A percentile compares a stretch with the other conserved stretches of the same genome.
Conservation (phyloP, 169 alveolate species). For the Plasmodium vivax region DNA sequence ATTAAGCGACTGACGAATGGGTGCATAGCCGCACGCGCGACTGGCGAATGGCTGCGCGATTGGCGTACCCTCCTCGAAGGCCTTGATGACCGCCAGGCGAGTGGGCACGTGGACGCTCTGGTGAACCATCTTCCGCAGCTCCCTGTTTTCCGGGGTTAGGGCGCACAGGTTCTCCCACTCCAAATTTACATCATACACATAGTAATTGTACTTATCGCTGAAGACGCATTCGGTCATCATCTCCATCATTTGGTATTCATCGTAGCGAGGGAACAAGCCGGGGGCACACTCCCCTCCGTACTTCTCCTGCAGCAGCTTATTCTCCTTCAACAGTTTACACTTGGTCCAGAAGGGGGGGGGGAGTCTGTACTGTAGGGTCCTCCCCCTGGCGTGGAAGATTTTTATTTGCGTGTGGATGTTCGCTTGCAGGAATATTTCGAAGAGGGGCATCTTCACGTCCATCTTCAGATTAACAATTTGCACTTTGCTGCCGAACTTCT, state of each 20-base stretch:
- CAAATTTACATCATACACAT: conserved; percentile 76
- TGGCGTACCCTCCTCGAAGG: conserved; percentile 75
- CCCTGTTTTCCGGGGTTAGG: conserved; percentile 79
- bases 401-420: conserved; percentile 72
- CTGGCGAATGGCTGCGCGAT: no score
- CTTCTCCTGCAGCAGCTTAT: conserved; percentile 74
- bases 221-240: conserved; percentile 78
- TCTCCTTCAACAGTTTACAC: conserved; percentile 75
- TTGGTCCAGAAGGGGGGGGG: conserved; percentile 78
- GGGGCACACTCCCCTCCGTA: conserved; percentile 83
- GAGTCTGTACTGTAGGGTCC: conserved; percentile 72
- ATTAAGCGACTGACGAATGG: not conserved
- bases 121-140: conserved; percentile 75
- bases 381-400: conserved; percentile 72
- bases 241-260: conserved; percentile 76
- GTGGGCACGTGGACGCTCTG: conserved; percentile 81
- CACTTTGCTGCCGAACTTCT: conserved; percentile 53
- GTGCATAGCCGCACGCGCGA: no score
- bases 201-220: conserved; percentile 40
- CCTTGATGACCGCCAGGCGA: conserved; percentile 79
- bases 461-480: conserved; percentile 54
- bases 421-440: conserved; percentile 70
- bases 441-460: conserved; percentile 74
- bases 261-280: conserved; percentile 79
- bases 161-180: conserved; percentile 82